These are phyloP conservation scores for Talaromyces sp. DNA, from an alignment of 2,329 filamentous ascomycete species.

Conservation along the genomic window DNA sequence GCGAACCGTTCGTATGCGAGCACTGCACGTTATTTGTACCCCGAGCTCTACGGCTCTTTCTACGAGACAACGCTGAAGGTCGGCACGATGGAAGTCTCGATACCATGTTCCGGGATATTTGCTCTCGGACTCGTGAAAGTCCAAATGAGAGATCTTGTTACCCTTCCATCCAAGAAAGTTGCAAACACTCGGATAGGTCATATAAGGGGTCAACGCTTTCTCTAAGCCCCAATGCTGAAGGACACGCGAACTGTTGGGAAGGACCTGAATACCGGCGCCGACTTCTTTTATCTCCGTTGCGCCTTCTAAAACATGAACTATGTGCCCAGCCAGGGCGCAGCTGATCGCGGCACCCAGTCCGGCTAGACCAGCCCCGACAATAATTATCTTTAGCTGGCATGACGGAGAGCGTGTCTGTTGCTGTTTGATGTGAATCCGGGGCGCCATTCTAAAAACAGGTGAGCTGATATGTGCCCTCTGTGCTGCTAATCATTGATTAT, in stretches of 20 bases:
- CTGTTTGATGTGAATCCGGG: constrained; percentile 47
- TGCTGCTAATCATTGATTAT: background rate
- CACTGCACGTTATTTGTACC: constrained; percentile 44
- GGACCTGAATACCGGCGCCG: constrained; percentile 33
- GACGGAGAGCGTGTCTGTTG: constrained; percentile 32
- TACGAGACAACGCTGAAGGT: constrained; percentile 36
- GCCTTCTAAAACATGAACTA: constrained; percentile 41
- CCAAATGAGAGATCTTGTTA: constrained; percentile 36
- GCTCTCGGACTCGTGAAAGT: constrained; percentile 28
- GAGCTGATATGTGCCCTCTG: background rate
- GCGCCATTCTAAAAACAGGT: background rate
- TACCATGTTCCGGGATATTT: constrained; percentile 37
- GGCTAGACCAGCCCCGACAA: constrained; percentile 47
- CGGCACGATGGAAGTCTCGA: constrained; percentile 48
- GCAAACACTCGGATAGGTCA: constrained; percentile 18
- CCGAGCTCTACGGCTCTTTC: background rate
- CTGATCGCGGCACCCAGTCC: constrained; percentile 43
- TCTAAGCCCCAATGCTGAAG: constrained; percentile 26
- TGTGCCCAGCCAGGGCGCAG: constrained; percentile 37
- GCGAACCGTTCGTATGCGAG: constrained; percentile 44
- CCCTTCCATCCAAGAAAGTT: constrained; percentile 40
- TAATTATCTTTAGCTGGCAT: constrained; percentile 20
- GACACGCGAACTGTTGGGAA: constrained; percentile 28
- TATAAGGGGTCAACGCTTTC: constrained; percentile 32
- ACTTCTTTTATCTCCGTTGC: constrained; percentile 35